phyloP scores from a whole-genome alignment of 1,284 basidiomycete genomes.

The Puccinia novopanici region DNA sequence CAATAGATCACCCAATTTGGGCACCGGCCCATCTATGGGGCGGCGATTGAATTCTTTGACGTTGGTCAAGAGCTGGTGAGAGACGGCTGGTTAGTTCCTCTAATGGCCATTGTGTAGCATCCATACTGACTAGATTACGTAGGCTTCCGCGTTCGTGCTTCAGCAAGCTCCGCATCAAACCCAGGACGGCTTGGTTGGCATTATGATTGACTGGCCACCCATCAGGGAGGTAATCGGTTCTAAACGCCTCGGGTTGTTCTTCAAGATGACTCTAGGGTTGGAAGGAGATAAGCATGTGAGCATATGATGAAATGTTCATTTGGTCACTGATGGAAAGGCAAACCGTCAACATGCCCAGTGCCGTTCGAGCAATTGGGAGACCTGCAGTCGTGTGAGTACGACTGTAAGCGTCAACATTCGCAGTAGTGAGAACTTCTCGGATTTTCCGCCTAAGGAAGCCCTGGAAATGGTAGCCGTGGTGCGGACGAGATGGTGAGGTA shows the following conservation, averaged over 20 bases:
- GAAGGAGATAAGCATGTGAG: too few species aligned
- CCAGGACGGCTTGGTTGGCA: neutral
- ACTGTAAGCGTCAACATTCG: neutral
- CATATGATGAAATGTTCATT: too few species aligned
- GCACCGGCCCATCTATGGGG: neutral
- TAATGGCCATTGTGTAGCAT: neutral
- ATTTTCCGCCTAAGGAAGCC: neutral
- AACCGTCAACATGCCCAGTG: neutral
- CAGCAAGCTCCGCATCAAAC: neutral
- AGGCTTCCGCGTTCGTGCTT: neutral
- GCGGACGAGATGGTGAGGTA: too few species aligned
- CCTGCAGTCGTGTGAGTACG: neutral
- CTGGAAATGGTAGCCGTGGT: neutral
- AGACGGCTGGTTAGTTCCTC: neutral
- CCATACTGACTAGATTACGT: neutral
- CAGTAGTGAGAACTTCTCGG: neutral
- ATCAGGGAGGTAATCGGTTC: neutral
- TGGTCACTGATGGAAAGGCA: neutral
- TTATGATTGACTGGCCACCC: neutral
- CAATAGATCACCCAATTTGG: neutral
- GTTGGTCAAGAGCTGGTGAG: neutral
- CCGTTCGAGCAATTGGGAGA: neutral
- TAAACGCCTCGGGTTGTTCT: neutral
- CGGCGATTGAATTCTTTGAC: conserved; percentile 4
- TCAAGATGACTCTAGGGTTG: neutral